These are phyloP conservation scores for sunflower (Helianthus annuus) DNA, from an alignment of 129 eudicot genomes.

Conservation along the genomic window DNA sequence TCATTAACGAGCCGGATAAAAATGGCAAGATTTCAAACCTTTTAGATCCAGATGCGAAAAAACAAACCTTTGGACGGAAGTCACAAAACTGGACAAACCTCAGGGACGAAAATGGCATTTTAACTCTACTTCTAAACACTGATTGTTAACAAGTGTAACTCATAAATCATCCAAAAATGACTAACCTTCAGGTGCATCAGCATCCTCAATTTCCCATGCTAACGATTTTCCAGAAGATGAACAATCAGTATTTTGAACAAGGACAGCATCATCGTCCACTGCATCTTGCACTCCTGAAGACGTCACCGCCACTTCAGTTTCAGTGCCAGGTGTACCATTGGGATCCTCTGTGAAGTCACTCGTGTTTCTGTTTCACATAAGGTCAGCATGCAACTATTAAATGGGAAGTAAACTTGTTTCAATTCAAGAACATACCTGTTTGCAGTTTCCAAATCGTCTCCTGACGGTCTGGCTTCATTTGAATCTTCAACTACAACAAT, in stretches of 20 bases:
- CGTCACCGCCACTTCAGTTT: conserved; percentile 44
- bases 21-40: too few species aligned
- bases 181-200: conserved; percentile 85
- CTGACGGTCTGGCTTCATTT: conserved; percentile 37
- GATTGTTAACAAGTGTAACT: background rate
- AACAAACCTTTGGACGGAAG: too few species aligned
- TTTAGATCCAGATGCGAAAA: too few species aligned
- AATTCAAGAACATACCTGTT: conserved; percentile 53
- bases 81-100: too few species aligned
- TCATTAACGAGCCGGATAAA: too few species aligned
- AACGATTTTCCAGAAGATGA: conserved; percentile 54
- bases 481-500: conserved; percentile 45
- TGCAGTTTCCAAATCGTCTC: conserved; percentile 41
- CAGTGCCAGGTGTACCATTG: conserved; percentile 33
- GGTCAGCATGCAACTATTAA: conserved; percentile 17
- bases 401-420: conserved; percentile 5
- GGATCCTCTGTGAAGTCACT: conserved; percentile 46
- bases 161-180: conserved; percentile 2
- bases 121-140: background rate
- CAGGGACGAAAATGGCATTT: too few species aligned
- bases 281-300: conserved; percentile 45
- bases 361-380: conserved; percentile 48
- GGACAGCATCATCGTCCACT: conserved; percentile 38
- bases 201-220: conserved; percentile 60
- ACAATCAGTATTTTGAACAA: conserved; percentile 45